Percentiles rank a stretch among this genome's conserved stretches.
Conservation (phyloP, 2,329 filamentous ascomycete genomes). For the Aureobasidium mangrovei region DNA sequence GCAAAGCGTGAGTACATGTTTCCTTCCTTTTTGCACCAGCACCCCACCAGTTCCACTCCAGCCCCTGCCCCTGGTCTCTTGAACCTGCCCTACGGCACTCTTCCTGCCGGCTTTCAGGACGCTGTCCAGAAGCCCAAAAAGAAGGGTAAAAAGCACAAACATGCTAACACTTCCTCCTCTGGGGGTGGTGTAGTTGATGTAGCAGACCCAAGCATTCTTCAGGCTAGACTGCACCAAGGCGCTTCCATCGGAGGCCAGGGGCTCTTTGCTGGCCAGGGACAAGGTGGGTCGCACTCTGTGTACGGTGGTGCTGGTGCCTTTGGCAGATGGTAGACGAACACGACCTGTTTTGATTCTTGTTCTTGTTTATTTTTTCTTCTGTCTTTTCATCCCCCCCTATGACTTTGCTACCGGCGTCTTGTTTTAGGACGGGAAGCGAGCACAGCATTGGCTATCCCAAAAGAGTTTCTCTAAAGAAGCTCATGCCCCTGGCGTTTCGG, state of each 20-base stretch:
- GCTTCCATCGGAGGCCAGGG: conserved; percentile 68
- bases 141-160: conserved; percentile 99
- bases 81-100: conserved; percentile 72
- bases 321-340: conserved; percentile 49
- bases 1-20: conserved; percentile 98
- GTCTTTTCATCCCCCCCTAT: conserved; percentile 3
- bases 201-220: conserved; percentile 99
- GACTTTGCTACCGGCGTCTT: conserved; percentile 14
- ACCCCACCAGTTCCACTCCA: conserved; percentile 72
- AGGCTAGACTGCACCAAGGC: conserved; percentile 91
- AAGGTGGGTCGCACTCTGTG: conserved; percentile 91
- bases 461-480: background rate
- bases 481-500: conserved; percentile 14
- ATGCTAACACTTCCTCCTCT: conserved; percentile 99
- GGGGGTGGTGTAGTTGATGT: conserved; percentile 99
- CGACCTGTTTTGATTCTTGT: conserved; percentile 8
- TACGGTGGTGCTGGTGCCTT: conserved; percentile 46
- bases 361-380: background rate
- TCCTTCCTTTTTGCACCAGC: conserved; percentile 84
- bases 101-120: conserved; percentile 13
- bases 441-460: conserved; percentile 16
- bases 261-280: conserved; percentile 72
- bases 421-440: conserved; percentile 13
- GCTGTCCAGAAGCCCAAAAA: conserved; percentile 71
- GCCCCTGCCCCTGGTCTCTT: conserved; percentile 85